A percentile compares a stretch with the other conserved stretches of the same genome.
phyloP scores from a whole-genome alignment of 2,329 filamentous ascomycete genomes.

The Chrysoporthe cubensis region DNA sequence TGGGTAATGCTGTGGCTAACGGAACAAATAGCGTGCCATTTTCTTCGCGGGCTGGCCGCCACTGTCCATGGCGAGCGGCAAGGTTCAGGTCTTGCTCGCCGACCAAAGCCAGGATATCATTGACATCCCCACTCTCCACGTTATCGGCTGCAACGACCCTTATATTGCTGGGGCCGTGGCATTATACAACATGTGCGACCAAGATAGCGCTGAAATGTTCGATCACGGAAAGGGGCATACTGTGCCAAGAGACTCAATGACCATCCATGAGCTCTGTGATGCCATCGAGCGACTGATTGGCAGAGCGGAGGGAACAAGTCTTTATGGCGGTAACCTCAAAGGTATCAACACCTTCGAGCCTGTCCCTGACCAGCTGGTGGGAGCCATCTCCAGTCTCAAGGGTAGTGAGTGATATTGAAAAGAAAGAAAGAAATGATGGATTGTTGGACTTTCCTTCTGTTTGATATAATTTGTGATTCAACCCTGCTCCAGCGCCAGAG shows the following conservation, averaged over 20 bases:
- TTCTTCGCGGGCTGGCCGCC: slow-evolving; percentile 53
- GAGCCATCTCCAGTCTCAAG: neutral
- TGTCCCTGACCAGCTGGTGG: neutral
- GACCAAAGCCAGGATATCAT: slow-evolving; percentile 45
- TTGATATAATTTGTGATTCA: neutral
- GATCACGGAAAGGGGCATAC: slow-evolving; percentile 49
- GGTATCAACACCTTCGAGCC: neutral
- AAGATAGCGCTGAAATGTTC: slow-evolving; percentile 45
- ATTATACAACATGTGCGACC: slow-evolving; percentile 44
- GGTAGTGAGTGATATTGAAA: too few species aligned
- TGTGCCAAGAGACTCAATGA: slow-evolving; percentile 41
- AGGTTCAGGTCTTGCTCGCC: slow-evolving; percentile 38
- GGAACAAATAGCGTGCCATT: slow-evolving; percentile 44
- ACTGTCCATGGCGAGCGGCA: slow-evolving; percentile 37
- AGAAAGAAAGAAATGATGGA: neutral
- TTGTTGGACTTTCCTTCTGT: neutral
- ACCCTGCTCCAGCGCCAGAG: neutral
- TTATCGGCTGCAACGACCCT: slow-evolving; percentile 44
- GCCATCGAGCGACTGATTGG: neutral
- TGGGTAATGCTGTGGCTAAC: slow-evolving; percentile 12
- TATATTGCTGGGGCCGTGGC: slow-evolving; percentile 20
- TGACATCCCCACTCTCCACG: slow-evolving; percentile 46
- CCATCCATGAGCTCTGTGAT: slow-evolving; percentile 38
- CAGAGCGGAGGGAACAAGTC: neutral
- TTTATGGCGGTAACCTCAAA: neutral